Conservation (phyloP, 2,329 filamentous ascomycete genomes). For the Fusarium tupiense region DNA sequence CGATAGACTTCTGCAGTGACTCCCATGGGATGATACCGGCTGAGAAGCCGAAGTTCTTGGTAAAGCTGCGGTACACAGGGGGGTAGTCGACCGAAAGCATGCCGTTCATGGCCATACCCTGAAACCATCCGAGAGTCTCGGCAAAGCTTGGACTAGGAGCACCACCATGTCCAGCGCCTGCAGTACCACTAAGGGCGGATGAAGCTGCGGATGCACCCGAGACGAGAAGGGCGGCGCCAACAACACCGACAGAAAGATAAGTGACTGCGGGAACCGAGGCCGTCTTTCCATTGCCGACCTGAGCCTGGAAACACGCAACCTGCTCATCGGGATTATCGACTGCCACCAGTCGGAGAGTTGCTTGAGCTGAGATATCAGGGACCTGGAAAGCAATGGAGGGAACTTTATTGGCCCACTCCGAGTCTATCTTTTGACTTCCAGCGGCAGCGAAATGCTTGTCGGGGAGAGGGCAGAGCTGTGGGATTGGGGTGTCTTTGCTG, state of each 20-base stretch:
- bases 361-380: slow-evolving; percentile 88
- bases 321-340: slow-evolving; percentile 64
- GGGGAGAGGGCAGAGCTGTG: slow-evolving; percentile 86
- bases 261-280: slow-evolving; percentile 78
- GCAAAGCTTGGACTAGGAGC: slow-evolving; percentile 83
- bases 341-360: slow-evolving; percentile 78
- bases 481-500: slow-evolving; percentile 69
- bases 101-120: slow-evolving; percentile 92
- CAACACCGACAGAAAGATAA: slow-evolving; percentile 85
- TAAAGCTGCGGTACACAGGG: slow-evolving; percentile 85
- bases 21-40: slow-evolving; percentile 85
- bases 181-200: slow-evolving; percentile 63
- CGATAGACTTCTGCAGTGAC: slow-evolving; percentile 82
- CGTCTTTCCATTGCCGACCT: slow-evolving; percentile 88
- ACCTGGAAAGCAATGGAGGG: slow-evolving; percentile 90
- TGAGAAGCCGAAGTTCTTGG: slow-evolving; percentile 94
- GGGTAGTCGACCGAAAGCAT: slow-evolving; percentile 95
- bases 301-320: slow-evolving; percentile 84
- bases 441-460: slow-evolving; percentile 76
- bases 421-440: slow-evolving; percentile 77
- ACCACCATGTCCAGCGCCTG: slow-evolving; percentile 64
- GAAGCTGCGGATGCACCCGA: slow-evolving; percentile 76
- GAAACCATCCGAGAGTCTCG: slow-evolving; percentile 89
- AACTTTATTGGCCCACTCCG: slow-evolving; percentile 76
- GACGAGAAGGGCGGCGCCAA: slow-evolving; percentile 81